These are phyloP conservation scores for Phyllosticta capitalensis DNA, from an alignment of 2,329 filamentous ascomycete species.

Conservation along the genomic window DNA sequence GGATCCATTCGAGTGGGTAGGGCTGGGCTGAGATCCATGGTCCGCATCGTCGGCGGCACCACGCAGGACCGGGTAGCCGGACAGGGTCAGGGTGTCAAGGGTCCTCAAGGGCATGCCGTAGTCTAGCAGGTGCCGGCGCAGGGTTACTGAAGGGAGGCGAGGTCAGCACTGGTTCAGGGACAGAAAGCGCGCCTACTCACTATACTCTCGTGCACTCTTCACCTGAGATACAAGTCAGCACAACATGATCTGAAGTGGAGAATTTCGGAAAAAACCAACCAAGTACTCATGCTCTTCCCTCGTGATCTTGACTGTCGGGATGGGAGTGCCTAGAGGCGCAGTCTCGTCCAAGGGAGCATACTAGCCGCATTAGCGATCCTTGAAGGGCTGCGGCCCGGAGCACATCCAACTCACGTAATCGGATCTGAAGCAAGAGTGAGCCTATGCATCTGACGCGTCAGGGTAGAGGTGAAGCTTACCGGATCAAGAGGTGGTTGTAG, in stretches of 20 bases:
- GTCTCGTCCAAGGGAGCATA: background rate
- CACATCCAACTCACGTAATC: background rate
- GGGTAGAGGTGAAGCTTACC: background rate
- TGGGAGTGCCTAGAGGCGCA: background rate
- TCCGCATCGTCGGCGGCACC: background rate
- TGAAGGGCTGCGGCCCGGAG: background rate
- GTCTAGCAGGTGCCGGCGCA: background rate
- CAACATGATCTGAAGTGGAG: background rate
- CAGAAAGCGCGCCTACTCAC: background rate
- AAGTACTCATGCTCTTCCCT: background rate
- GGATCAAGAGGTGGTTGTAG: background rate
- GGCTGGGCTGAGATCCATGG: background rate
- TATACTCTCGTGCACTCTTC: background rate
- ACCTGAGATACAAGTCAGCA: background rate
- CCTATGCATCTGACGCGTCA: background rate
- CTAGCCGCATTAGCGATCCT: background rate
- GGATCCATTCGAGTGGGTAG: background rate
- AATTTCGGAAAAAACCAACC: conserved; percentile 12
- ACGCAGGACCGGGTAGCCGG: background rate
- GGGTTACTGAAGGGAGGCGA: background rate
- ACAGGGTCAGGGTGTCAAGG: background rate
- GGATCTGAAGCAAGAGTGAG: background rate
- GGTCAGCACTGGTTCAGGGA: background rate
- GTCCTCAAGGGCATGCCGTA: background rate
- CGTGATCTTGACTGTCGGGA: background rate